These are phyloP conservation scores for Backusella parvicylindrica DNA, from an alignment of 192 early-diverging fungal genomes.

Conservation along the genomic window DNA sequence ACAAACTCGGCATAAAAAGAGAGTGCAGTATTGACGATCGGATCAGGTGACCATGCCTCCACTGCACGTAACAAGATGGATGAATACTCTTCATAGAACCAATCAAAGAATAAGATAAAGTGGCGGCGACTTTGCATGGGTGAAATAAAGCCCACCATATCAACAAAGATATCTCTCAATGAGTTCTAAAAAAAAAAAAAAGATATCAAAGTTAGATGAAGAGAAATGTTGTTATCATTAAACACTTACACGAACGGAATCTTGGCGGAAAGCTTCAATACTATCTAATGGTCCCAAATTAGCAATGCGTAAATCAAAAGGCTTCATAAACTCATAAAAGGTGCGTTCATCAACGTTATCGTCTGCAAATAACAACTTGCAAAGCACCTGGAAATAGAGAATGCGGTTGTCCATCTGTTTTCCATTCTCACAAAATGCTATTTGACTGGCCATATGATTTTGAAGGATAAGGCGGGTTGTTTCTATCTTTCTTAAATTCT, in stretches of 20 bases:
- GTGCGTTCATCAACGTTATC: constrained; percentile 50
- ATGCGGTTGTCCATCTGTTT: constrained; percentile 61
- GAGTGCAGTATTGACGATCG: constrained; percentile 67
- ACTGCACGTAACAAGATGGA: constrained; percentile 62
- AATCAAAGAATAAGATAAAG: constrained; percentile 77
- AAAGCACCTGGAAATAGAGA: constrained; percentile 76
- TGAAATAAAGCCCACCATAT: constrained; percentile 73
- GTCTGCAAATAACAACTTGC: constrained; percentile 70
- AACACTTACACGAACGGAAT: constrained; percentile 40
- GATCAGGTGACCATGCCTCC: constrained; percentile 60
- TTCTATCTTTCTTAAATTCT: constrained; percentile 75
- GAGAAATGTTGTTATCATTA: not conserved
- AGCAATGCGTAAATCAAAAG: constrained; percentile 56
- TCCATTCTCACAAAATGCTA: constrained; percentile 64
- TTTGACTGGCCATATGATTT: constrained; percentile 70
- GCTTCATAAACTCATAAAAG: constrained; percentile 72
- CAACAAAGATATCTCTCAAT: constrained; percentile 64
- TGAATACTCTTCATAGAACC: constrained; percentile 76
- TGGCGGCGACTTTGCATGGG: constrained; percentile 57
- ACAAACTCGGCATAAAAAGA: constrained; percentile 82
- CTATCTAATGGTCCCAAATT: constrained; percentile 51
- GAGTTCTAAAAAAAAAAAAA: constrained; percentile 34
- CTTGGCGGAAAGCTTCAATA: constrained; percentile 50
- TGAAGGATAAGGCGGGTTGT: constrained; percentile 61
- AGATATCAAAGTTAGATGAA: not conserved